Conservation (phyloP, 2,329 filamentous ascomycete species). For the Aspergillus hiratsukae region DNA sequence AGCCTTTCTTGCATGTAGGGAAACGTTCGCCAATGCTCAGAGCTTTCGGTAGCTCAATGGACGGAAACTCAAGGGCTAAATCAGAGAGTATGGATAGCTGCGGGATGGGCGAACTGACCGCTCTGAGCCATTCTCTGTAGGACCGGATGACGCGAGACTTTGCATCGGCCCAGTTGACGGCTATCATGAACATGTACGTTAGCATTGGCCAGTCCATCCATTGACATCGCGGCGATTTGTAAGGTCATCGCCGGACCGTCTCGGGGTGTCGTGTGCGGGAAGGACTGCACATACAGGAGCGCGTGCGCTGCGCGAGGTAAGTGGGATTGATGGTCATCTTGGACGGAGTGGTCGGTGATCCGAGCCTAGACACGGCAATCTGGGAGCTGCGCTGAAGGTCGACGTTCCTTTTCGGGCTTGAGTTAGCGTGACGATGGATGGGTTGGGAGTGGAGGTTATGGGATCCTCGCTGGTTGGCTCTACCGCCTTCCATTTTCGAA, state of each 20-base stretch:
- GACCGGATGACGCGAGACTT: constrained; percentile 78
- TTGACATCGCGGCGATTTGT: constrained; percentile 19
- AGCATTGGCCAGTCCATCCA: constrained; percentile 18
- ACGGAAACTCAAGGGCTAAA: neutral
- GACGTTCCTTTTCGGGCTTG: constrained; percentile 22
- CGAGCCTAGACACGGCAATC: constrained; percentile 2
- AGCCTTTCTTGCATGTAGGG: neutral
- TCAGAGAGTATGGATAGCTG: constrained; percentile 7
- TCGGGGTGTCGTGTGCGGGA: constrained; percentile 5
- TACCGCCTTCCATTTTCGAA: constrained; percentile 39
- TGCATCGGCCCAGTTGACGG: constrained; percentile 84
- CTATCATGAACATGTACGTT: constrained; percentile 47
- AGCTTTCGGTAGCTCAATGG: neutral
- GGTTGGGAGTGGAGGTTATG: constrained; percentile 12
- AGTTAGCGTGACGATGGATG: constrained; percentile 19
- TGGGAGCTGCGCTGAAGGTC: constrained; percentile 13
- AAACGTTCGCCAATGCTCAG: neutral
- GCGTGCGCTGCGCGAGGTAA: constrained; percentile 77
- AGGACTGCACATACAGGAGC: constrained; percentile 60
- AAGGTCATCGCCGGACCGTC: constrained; percentile 17
- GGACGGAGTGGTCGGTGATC: constrained; percentile 14
- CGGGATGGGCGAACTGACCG: constrained; percentile 60
- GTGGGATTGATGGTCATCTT: constrained; percentile 88
- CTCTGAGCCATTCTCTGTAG: constrained; percentile 94
- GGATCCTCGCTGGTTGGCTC: neutral